Base-by-base conservation (phyloP, 805 yeast species). In the Starmerella geochares region DNA sequence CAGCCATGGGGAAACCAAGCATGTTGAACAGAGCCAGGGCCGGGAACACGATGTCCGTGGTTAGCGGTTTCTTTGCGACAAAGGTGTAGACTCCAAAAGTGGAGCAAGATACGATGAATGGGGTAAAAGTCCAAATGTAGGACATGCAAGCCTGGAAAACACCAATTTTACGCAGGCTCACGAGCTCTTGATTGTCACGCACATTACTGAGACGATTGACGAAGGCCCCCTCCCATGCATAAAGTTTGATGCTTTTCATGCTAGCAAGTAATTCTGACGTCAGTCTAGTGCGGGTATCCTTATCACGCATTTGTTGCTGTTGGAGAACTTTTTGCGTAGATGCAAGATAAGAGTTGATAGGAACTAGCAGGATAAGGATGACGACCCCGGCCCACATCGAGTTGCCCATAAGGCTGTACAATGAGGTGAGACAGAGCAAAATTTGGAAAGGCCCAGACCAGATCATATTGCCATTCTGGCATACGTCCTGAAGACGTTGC, bases 391-490 rank as follows among this genome's bases (percentile, higher is more conserved):
- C 79, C 94, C 94, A 86, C 94, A 86, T 86, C n/a, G 92, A 77
- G 52, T 80, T 77, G 32, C 96, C 96, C 50, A 88, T 66, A 40
- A 88, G 67, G 3, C 76, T 74, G 65, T 86, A 77, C 48, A 88
- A 71, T 1, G 92, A 81, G 39, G 74, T 65, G 54, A 88, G 71
- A 71, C 96, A 86, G 50, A 88, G 67, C 21, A 74, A 60, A 57
- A 88, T 79, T 67, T 88, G 95, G 67, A 87, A 83, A 1, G 96
- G 96, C 44, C 95, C 95, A 1, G 95, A 86, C 94, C 95, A 86
- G 46, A 85, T 71, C 48, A 86, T 73, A 59, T 85, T 82, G 54
- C 87, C 76, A 65, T 81, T 78, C 63, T 84, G 87, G 21, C 83
- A 77, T 49, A 86, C 71, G 58, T 85, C 95, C 64, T 85, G 94